Evolutionary conservation across 1,139 yeast species (phyloP).

Genomic region (Yamadazyma mexicana): DNA sequence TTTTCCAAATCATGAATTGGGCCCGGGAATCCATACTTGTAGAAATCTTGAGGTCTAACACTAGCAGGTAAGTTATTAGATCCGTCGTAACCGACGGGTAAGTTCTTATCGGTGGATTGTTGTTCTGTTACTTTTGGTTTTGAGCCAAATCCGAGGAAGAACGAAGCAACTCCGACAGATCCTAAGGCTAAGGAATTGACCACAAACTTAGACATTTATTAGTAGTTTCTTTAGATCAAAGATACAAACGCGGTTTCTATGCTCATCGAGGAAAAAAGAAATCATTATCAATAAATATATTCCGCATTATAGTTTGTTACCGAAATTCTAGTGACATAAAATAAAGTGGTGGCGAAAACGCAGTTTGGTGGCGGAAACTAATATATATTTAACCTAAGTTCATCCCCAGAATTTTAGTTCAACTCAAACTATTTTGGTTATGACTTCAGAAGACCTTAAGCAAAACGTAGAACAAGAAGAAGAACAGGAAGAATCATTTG

Average conservation of each 20-base stretch:
- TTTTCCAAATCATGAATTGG: slow-evolving; percentile 83
- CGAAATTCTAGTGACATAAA: too few relatives aligned
- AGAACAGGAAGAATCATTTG: slow-evolving; percentile 16
- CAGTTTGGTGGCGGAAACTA: not conserved
- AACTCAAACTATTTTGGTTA: too few relatives aligned
- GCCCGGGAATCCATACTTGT: slow-evolving; percentile 92
- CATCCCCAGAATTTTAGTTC: not conserved
- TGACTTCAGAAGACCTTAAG: not conserved
- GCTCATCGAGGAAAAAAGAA: not conserved
- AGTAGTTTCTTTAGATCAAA: not conserved
- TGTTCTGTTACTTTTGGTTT: slow-evolving; percentile 16
- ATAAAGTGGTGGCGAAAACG: not conserved
- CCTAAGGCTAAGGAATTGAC: slow-evolving; percentile 36
- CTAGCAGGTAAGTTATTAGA: slow-evolving; percentile 24
- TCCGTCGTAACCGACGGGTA: slow-evolving; percentile 17
- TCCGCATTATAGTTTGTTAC: not conserved
- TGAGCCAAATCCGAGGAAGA: slow-evolving; percentile 38
- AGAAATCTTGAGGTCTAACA: slow-evolving; percentile 72
- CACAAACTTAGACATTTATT: slow-evolving; percentile 31
- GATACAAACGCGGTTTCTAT: not conserved
- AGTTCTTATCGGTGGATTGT: slow-evolving; percentile 13
- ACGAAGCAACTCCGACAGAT: slow-evolving; percentile 42
- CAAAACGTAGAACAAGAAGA: not conserved
- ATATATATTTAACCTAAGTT: not conserved
- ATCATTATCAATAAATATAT: too few relatives aligned